phyloP scores from a whole-genome alignment of 2,329 filamentous ascomycete species.

The Fusarium euwallaceae region DNA sequence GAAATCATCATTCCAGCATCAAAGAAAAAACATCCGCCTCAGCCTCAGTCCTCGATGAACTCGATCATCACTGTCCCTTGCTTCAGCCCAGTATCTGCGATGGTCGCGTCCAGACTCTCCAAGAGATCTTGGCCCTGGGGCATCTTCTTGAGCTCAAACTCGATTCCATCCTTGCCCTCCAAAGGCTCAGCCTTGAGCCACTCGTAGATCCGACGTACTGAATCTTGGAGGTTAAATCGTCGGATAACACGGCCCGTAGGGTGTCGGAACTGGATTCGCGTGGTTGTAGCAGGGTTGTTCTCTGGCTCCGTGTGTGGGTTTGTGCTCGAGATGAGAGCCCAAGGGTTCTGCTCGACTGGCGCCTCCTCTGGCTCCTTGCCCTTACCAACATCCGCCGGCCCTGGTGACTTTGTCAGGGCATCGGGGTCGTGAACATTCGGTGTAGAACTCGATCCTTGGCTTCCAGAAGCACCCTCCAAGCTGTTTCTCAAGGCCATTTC shows the following conservation, averaged over 20 bases:
- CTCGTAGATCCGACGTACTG: conserved; percentile 88
- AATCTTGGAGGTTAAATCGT: conserved; percentile 82
- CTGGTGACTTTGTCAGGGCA: conserved; percentile 79
- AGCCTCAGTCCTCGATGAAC: conserved; percentile 72
- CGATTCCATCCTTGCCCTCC: conserved; percentile 80
- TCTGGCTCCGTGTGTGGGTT: conserved; percentile 84
- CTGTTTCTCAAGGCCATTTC: conserved; percentile 94
- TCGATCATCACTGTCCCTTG: conserved; percentile 97
- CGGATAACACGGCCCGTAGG: conserved; percentile 87
- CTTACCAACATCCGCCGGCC: conserved; percentile 67
- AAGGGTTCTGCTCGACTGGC: conserved; percentile 59
- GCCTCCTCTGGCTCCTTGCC: conserved; percentile 62
- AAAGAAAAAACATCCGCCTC: not conserved
- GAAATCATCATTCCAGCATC: conserved; percentile 18
- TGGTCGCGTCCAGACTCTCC: conserved; percentile 77
- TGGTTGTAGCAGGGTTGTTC: conserved; percentile 77
- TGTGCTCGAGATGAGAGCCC: conserved; percentile 78
- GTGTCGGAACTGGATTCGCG: conserved; percentile 93
- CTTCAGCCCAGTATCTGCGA: conserved; percentile 87
- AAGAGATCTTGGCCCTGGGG: conserved; percentile 84
- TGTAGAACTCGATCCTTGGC: conserved; percentile 53
- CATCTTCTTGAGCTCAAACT: conserved; percentile 91
- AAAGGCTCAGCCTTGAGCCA: conserved; percentile 93
- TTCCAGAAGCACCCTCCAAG: conserved; percentile 66
- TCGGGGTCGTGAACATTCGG: conserved; percentile 84